phyloP scores from a whole-genome alignment of 768 basidiomycete species.

The Suillus spraguei region DNA sequence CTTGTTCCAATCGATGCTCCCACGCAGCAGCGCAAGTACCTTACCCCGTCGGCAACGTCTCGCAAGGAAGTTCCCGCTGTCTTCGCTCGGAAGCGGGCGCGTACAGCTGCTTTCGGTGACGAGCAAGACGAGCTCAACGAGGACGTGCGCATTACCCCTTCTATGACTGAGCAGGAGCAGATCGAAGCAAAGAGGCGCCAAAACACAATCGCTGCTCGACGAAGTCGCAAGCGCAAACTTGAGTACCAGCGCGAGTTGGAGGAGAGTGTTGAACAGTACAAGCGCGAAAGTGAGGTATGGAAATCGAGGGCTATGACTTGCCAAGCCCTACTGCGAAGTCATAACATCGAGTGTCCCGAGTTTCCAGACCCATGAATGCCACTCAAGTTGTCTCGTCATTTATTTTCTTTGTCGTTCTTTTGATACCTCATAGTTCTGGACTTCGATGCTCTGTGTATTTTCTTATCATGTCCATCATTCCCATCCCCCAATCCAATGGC shows the following conservation, averaged over 20 bases:
- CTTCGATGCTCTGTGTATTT: slow-evolving; percentile 49
- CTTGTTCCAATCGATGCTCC: slow-evolving; percentile 78
- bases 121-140: slow-evolving; percentile 55
- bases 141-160: slow-evolving; percentile 41
- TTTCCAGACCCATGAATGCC: slow-evolving; percentile 36
- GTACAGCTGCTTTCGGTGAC: slow-evolving; percentile 47
- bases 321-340: slow-evolving; percentile 55
- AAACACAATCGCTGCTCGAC: slow-evolving; percentile 86
- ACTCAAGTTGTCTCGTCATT: slow-evolving; percentile 12
- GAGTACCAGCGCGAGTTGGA: slow-evolving; percentile 70
- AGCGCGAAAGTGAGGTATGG: slow-evolving; percentile 64
- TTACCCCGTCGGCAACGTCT: slow-evolving; percentile 73
- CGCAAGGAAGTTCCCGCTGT: slow-evolving; percentile 76
- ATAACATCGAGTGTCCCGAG: slow-evolving; percentile 59
- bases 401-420: slow-evolving; percentile 15
- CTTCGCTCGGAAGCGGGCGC: slow-evolving; percentile 64
- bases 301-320: slow-evolving; percentile 50
- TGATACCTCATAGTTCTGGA: slow-evolving; percentile 5
- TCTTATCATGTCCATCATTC: slow-evolving; percentile 26
- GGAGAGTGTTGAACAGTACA: slow-evolving; percentile 51
- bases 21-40: slow-evolving; percentile 76
- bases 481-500: slow-evolving; percentile 47
- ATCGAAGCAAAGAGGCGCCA: slow-evolving; percentile 79
- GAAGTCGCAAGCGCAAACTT: slow-evolving; percentile 74
- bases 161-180: slow-evolving; percentile 60